A percentile compares a stretch with the other conserved stretches of the same genome.
Conservation (phyloP, 208 protist genomes). For the Crithidia sp. region DNA sequence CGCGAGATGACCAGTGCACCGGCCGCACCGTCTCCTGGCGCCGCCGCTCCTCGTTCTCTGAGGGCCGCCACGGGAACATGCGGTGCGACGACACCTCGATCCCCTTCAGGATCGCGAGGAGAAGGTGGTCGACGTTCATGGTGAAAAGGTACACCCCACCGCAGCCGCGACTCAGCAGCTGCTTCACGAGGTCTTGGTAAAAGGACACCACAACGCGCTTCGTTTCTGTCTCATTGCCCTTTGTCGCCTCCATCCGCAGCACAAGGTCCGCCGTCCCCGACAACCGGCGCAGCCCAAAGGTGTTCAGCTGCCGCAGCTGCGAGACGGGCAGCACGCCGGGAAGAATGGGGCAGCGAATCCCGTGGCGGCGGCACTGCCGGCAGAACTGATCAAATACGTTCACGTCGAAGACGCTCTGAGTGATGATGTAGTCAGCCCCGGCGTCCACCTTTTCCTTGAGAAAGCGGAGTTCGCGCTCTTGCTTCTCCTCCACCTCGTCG, state of each 20-base stretch:
- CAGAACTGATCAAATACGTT: slow-evolving; percentile 81
- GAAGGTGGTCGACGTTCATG: slow-evolving; percentile 90
- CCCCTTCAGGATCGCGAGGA: slow-evolving; percentile 69
- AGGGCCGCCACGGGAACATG: slow-evolving; percentile 60
- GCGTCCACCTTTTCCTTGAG: slow-evolving; percentile 94
- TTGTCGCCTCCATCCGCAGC: slow-evolving; percentile 19
- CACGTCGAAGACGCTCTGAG: slow-evolving; percentile 94
- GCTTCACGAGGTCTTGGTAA: slow-evolving; percentile 76
- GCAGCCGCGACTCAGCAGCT: slow-evolving; percentile 71
- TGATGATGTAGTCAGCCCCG: slow-evolving; percentile 95
- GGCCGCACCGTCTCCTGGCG: slow-evolving; percentile 79
- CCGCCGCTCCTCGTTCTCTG: slow-evolving; percentile 56
- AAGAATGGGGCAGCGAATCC: slow-evolving; percentile 91
- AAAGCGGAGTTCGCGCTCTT: slow-evolving; percentile 72
- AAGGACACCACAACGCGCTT: slow-evolving; percentile 35
- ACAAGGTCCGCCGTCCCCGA: slow-evolving; percentile 54
- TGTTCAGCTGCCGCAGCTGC: slow-evolving; percentile 43
- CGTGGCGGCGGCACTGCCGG: slow-evolving; percentile 50
- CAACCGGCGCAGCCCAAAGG: slow-evolving; percentile 69
- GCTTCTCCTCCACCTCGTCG: not conserved
- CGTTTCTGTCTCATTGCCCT: slow-evolving; percentile 57
- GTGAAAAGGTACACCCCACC: slow-evolving; percentile 95
- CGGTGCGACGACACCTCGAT: slow-evolving; percentile 41
- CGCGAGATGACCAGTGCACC: slow-evolving; percentile 93
- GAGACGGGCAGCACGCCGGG: slow-evolving; percentile 89